Base-by-base conservation (phyloP, 129 eudicot species). In the Flaveria ramosissima region DNA sequence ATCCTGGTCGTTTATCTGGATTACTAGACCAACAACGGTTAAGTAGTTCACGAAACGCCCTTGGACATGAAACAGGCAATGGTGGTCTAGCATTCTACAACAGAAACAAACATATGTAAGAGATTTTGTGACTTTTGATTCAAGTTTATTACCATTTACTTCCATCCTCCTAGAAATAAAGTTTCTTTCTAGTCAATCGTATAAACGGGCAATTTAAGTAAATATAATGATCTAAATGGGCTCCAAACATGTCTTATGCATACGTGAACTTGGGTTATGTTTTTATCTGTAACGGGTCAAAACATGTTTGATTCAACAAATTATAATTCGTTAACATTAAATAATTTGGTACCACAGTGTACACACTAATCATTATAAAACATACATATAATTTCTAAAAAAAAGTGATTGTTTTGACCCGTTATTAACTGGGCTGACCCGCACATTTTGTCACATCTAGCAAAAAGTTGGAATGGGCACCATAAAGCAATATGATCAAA, bases 51-150 rank as follows among this genome's bases (percentile, higher is more conserved):
- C 90, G 71, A 66, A 94, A 80, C 72, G 90, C 91, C 57, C 51
- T 14, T 3, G 98, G 98, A 70, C 97, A 94, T 56, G 89, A 75
- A 8, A 90, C 46, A 1, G 97, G 93, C 85, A 91, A 64, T 71
- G 97, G 97, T 6, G 97, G 97, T 84, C 98, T 87, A 43, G 92
- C 97, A 76, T 94, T 89, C 98, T 94, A 84, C 83, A 78, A 4
- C 79, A 12, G 1, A 59, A 74, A 19, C 8, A 24, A 27, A 43
- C 48, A 43, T 9, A 43, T 7, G 50, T 45, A 45, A 45, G 50
- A 45, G 13, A 45, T 45, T 45, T 45, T 9, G 50, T 45, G 14
- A 45, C 50, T 11, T 45, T 45, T 10, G 50, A 45, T 45, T 45
- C 13, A 0, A 30, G 36, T 30, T 36, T 36, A 36, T 36, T 36